Base-by-base conservation (phyloP, 192 early-diverging fungal genomes). In the Podila epicladia region DNA sequence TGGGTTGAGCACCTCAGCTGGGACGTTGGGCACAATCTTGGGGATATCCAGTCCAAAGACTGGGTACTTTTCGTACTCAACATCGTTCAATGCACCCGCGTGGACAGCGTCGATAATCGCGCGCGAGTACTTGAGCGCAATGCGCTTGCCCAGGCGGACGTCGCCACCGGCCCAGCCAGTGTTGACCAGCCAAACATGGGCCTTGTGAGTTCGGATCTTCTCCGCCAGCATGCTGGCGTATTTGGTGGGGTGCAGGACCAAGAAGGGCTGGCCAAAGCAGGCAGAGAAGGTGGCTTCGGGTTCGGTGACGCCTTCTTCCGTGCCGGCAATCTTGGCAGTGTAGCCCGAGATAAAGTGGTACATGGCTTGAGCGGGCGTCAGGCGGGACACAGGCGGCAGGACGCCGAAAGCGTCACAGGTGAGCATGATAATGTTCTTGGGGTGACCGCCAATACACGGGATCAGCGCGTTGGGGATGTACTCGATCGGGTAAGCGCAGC, bases 261-360 rank as follows among this genome's bases (percentile, higher is more conserved):
- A 88, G 93, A 98, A 98, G n/a, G 97, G 96, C 73, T 95, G 92
- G 72, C 96, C 96, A 74, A 95, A 97, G 87, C 95, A 97, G 45
- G 95, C 91, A 51, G 94, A 95, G 87, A 98, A 98, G 8, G 96
- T 97, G 33, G 97, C 95, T 76, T 89, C 85, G 20, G 97, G 97
- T 80, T 96, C 95, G 13, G 91, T 92, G 35, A 98, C 90, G 65
- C 97, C 97, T 13, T 96, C 95, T 75, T 98, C 97, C 32, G 97
- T 98, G 59, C 97, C 97, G 22, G 97, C 94, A 82, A 98, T 95
- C 93, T 98, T 98, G 74, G 97, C 95, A 1, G 97, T 98, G 89
- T 97, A 98, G 28, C 97, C 97, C 58, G 93, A 94, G 82, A 98
- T 97, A 84, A 98, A 98, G 87, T 97, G 96, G 88, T 97, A 98